Conservation (phyloP, 768 basidiomycete genomes). For the Crassisporium funariophilum region DNA sequence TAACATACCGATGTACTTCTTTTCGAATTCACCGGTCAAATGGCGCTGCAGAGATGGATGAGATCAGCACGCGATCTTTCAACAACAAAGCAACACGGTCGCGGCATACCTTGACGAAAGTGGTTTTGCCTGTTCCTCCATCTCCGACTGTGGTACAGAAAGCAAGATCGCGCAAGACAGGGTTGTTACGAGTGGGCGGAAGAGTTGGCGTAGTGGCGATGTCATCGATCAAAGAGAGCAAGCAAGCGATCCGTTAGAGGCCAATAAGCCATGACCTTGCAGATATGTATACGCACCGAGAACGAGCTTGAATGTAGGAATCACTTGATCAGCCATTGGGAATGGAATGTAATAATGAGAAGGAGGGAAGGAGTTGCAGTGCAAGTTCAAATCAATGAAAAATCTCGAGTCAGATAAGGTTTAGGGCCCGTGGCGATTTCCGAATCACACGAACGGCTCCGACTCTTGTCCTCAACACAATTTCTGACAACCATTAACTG, state of each 20-base stretch:
- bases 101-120: conserved; percentile 87
- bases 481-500: conserved; percentile 8
- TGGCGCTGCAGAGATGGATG: conserved; percentile 68
- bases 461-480: conserved; percentile 4
- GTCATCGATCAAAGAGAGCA: conserved; percentile 56
- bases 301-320: conserved; percentile 98
- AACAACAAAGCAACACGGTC: conserved; percentile 13
- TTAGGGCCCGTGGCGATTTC: conserved; percentile 39
- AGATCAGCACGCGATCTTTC: conserved; percentile 63
- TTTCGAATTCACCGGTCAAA: conserved; percentile 99
- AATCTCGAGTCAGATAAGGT: conserved; percentile 45
- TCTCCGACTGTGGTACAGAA: conserved; percentile 71
- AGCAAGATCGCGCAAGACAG: conserved; percentile 19
- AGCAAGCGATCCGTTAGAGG: conserved; percentile 31
- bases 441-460: conserved; percentile 32
- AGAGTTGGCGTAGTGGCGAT: conserved; percentile 23
- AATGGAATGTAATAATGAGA: conserved; percentile 23
- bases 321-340: conserved; percentile 45
- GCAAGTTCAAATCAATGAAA: conserved; percentile 25
- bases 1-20: conserved; percentile 94
- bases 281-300: conserved; percentile 65
- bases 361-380: conserved; percentile 29
- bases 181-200: conserved; percentile 17
- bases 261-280: conserved; percentile 11
- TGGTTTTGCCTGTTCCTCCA: conserved; percentile 97